Conservation (phyloP, 331 rosid species). For the Telfairia occidentalis region DNA sequence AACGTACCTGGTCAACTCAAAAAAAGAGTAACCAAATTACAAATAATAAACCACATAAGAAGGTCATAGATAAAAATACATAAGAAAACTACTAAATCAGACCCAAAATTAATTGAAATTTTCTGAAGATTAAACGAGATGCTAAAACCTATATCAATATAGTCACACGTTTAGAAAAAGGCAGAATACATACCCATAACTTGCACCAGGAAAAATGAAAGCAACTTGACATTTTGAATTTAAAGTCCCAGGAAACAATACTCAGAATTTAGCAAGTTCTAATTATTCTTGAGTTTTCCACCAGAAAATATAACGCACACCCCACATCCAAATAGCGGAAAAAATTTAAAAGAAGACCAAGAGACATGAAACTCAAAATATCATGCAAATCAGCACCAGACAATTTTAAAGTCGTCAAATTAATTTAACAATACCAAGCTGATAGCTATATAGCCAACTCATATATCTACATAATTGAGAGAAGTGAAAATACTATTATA, state of each 20-base stretch:
- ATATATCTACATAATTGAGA: neutral
- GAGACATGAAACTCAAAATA: neutral
- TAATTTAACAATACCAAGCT: neutral
- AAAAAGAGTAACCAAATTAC: neutral
- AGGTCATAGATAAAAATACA: neutral
- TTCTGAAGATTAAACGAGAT: neutral
- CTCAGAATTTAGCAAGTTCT: neutral
- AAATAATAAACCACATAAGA: neutral
- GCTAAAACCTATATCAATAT: neutral
- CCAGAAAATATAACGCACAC: neutral
- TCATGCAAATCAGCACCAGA: neutral
- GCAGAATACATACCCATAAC: neutral
- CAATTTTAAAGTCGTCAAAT: neutral
- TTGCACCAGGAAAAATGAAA: neutral
- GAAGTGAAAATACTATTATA: neutral
- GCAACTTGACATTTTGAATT: neutral
- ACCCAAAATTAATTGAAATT: neutral
- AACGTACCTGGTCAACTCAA: conserved; percentile 71
- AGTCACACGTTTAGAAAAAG: neutral
- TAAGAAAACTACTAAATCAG: neutral
- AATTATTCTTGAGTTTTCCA: neutral
- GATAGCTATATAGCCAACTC: neutral
- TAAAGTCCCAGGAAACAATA: neutral
- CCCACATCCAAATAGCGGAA: neutral
- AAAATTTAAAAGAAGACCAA: neutral